These are phyloP conservation scores for Phytophthora hibernalis DNA, from an alignment of 352 stramenopile genomes.

Conservation along the genomic window DNA sequence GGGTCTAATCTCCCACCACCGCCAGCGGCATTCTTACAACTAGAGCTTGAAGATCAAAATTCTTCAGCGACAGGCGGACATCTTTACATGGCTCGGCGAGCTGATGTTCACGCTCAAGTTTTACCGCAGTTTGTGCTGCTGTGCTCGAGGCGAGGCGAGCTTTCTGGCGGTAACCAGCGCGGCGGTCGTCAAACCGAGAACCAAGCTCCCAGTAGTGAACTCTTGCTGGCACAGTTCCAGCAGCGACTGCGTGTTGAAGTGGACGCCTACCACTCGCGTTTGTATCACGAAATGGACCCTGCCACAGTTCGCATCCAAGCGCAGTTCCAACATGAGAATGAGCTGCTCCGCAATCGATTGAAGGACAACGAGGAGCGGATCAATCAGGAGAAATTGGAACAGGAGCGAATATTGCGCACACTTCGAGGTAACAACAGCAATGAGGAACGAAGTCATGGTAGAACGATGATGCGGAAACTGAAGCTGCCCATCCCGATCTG, in stretches of 20 bases:
- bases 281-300: constrained; percentile 48
- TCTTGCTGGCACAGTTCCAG: constrained; percentile 33
- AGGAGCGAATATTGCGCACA: constrained; percentile 41
- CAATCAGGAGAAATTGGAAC: constrained; percentile 39
- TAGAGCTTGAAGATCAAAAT: constrained; percentile 30
- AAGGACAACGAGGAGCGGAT: constrained; percentile 35
- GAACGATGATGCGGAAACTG: constrained; percentile 8
- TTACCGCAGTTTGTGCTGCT: constrained; percentile 50
- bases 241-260: constrained; percentile 39
- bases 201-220: constrained; percentile 13
- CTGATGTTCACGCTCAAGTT: constrained; percentile 25
- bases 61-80: constrained; percentile 26
- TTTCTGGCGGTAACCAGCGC: neutral
- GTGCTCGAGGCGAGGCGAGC: constrained; percentile 30
- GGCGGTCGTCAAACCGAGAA: neutral
- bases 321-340: constrained; percentile 37
- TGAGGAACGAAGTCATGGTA: constrained; percentile 1
- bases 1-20: constrained; percentile 35
- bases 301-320: constrained; percentile 33
- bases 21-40: constrained; percentile 44
- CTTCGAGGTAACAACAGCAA: constrained; percentile 16
- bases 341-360: constrained; percentile 32
- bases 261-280: constrained; percentile 36
- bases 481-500: constrained; percentile 28
- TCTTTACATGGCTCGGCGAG: constrained; percentile 43